Evolutionary conservation across 1,139 yeast species (phyloP), one percentile per base, ranked within the genome.

Genomic region (Pichia sp.): DNA sequence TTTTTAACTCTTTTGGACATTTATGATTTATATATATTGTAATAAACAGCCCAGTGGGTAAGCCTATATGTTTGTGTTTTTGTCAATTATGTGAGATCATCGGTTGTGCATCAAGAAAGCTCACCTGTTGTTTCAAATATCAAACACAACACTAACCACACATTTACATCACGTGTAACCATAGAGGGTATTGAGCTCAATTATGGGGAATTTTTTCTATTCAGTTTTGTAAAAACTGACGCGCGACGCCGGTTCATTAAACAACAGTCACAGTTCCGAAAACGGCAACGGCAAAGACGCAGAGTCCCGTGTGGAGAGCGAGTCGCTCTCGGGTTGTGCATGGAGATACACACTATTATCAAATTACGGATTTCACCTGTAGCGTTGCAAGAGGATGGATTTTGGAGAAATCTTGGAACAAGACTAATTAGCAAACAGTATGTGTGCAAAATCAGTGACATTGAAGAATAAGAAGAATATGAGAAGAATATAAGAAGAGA

Each of bases 1-100:
- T 49, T 25, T 36, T 56, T 55, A 40, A 68, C 64, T 65, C 94
- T 70, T 58, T 84, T 83, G 4, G 56, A 53, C 51, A 49, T 49
- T 4, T n/a, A n/a, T n/a, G n/a, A n/a, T n/a, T n/a, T n/a, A n/a
- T 20, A 11, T 14, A 24, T 18, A 12, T 11, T 21, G 17, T 10
- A 12, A 17, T 12, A 19, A 23, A 31, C 22, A 25, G 11, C 24
- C 18, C 12, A 23, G 5, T 20, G 9, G n/a, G 79, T 67, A 81
- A 77, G 76, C 34, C 21, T 38, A 18, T 7, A 6, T 22, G 24
- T 6, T 22, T 6, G 7, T 7, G 7, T 7, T 22, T 10, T 22
- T 7, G 24, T 6, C 24, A 10, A 7, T 10, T 7, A 22, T 22
- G 24, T 22, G 7, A 7, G 24, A 10, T 6, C 10, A 22, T n/a